Evolutionary conservation across 2,329 filamentous ascomycete species (phyloP).

Genomic region (Bipolaris zeicola): DNA sequence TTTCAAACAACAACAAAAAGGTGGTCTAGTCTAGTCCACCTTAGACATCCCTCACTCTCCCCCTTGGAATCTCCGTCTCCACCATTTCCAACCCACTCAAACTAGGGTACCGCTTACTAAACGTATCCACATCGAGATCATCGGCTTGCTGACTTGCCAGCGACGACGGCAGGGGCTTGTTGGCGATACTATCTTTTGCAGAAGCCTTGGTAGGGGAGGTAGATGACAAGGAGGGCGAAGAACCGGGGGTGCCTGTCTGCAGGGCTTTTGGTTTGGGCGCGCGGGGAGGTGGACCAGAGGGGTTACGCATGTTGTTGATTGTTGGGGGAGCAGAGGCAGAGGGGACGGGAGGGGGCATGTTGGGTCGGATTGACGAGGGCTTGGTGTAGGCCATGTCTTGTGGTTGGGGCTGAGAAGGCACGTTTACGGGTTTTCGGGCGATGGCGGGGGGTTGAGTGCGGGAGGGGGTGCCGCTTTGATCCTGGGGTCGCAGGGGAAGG

Average conservation of each 20-base stretch:
- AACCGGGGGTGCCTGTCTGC: slow-evolving; percentile 50
- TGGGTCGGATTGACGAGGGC: slow-evolving; percentile 30
- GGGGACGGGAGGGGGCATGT: slow-evolving; percentile 25
- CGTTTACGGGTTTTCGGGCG: slow-evolving; percentile 57
- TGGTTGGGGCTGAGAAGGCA: slow-evolving; percentile 18
- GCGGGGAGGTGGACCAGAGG: slow-evolving; percentile 51
- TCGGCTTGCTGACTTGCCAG: slow-evolving; percentile 50
- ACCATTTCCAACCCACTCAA: slow-evolving; percentile 85
- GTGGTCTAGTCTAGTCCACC: background rate
- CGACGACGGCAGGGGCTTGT: slow-evolving; percentile 26
- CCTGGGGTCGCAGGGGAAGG: slow-evolving; percentile 37
- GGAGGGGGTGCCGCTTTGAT: slow-evolving; percentile 23
- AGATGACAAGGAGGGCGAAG: background rate
- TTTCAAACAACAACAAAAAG: background rate
- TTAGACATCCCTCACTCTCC: slow-evolving; percentile 31
- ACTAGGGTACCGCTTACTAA: slow-evolving; percentile 86
- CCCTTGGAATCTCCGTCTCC: slow-evolving; percentile 64
- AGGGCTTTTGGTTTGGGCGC: slow-evolving; percentile 67
- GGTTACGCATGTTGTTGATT: slow-evolving; percentile 34
- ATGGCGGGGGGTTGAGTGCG: slow-evolving; percentile 31
- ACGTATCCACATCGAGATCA: slow-evolving; percentile 68
- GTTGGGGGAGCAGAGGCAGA: slow-evolving; percentile 45
- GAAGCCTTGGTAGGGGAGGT: slow-evolving; percentile 12
- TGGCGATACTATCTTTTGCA: background rate
- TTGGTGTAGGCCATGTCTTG: slow-evolving; percentile 39